Evolutionary conservation across 192 early-diverging fungal genomes (phyloP).

Genomic region (Mortierella alpina): DNA sequence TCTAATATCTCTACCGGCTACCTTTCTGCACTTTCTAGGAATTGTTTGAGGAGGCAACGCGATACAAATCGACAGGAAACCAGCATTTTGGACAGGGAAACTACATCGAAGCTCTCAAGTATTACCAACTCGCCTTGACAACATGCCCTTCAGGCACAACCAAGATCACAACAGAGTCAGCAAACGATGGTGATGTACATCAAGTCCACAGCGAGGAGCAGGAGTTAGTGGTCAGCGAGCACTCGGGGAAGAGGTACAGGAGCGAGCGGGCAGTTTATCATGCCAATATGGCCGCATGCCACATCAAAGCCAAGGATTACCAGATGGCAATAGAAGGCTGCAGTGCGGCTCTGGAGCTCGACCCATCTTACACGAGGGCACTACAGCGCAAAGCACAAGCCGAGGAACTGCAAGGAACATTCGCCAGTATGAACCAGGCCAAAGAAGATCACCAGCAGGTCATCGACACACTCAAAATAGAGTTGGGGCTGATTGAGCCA

Average conservation of each 20-base stretch:
- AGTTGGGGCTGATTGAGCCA: slow-evolving; percentile 36
- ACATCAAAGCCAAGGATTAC: slow-evolving; percentile 60
- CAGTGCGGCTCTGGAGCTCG: slow-evolving; percentile 60
- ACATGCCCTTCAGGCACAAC: slow-evolving; percentile 51
- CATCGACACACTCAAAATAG: slow-evolving; percentile 55
- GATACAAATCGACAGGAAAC: slow-evolving; percentile 62
- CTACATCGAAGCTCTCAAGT: slow-evolving; percentile 56
- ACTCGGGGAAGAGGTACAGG: slow-evolving; percentile 13
- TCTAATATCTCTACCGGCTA: background rate
- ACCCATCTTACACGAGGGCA: slow-evolving; percentile 69
- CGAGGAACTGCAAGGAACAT: slow-evolving; percentile 62
- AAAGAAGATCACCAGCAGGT: slow-evolving; percentile 55
- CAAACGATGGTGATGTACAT: background rate
- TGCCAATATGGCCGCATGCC: slow-evolving; percentile 75
- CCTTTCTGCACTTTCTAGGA: slow-evolving; percentile 20
- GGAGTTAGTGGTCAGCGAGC: background rate
- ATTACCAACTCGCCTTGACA: slow-evolving; percentile 58
- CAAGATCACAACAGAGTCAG: background rate
- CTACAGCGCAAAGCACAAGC: slow-evolving; percentile 70
- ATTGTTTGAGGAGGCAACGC: slow-evolving; percentile 57
- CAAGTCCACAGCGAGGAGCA: slow-evolving; percentile 9
- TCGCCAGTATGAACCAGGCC: slow-evolving; percentile 48
- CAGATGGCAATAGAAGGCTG: slow-evolving; percentile 23
- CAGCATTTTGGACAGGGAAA: slow-evolving; percentile 55
- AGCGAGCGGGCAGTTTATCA: slow-evolving; percentile 65